phyloP scores from a whole-genome alignment of 352 stramenopile genomes.

The Pythium brachiatum region DNA sequence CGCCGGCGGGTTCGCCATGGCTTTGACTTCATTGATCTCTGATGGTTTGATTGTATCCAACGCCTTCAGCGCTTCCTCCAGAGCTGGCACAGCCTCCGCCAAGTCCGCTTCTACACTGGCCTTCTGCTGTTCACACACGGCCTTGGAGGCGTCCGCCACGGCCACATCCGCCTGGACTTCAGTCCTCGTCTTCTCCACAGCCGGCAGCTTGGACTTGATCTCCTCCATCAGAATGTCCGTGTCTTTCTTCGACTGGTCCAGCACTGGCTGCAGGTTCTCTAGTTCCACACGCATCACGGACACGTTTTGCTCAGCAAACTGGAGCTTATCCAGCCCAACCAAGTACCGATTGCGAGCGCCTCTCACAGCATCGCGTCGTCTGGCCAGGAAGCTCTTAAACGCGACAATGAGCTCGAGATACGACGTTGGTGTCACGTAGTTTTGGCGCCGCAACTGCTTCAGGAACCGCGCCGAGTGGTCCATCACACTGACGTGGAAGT shows the following conservation, averaged over 20 bases:
- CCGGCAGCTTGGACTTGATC: conserved; percentile 92
- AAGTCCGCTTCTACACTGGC: conserved; percentile 87
- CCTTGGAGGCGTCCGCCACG: conserved; percentile 79
- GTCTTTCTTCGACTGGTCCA: conserved; percentile 90
- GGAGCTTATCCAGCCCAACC: conserved; percentile 92
- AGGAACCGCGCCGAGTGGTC: conserved; percentile 85
- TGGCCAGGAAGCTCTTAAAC: conserved; percentile 89
- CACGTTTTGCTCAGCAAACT: conserved; percentile 92
- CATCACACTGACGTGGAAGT: conserved; percentile 91
- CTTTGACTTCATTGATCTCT: conserved; percentile 94
- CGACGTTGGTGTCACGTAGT: conserved; percentile 95
- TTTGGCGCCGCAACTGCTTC: conserved; percentile 81
- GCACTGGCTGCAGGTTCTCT: conserved; percentile 91
- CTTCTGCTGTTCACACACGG: conserved; percentile 89
- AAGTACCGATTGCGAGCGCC: conserved; percentile 86
- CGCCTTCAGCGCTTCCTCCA: conserved; percentile 92
- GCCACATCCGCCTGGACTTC: conserved; percentile 83
- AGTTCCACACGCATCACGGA: conserved; percentile 94
- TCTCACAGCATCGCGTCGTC: conserved; percentile 83
- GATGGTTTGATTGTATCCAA: conserved; percentile 91
- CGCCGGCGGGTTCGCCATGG: conserved; percentile 90
- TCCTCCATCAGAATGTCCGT: conserved; percentile 93
- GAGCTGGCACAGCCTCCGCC: conserved; percentile 90
- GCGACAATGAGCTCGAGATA: conserved; percentile 94
- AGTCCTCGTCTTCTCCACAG: conserved; percentile 73